These are phyloP conservation scores for Priceomyces haplophilus DNA, from an alignment of 805 yeast genomes.

Conservation along the genomic window DNA sequence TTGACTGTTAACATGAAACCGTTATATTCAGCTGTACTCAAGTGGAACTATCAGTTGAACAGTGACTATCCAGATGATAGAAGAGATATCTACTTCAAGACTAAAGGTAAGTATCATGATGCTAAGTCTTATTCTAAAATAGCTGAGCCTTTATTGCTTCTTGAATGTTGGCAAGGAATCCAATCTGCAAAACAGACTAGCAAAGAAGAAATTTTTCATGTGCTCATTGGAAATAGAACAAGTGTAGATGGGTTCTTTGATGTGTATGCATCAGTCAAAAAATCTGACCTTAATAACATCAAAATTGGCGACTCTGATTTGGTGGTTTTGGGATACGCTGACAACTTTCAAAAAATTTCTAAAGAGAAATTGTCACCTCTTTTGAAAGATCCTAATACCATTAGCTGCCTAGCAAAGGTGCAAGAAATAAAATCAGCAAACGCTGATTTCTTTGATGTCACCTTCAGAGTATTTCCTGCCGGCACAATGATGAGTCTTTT, in stretches of 20 bases:
- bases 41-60: slow-evolving; percentile 68
- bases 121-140: slow-evolving; percentile 64
- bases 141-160: slow-evolving; percentile 75
- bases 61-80: slow-evolving; percentile 60
- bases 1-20: slow-evolving; percentile 76
- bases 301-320: slow-evolving; percentile 74
- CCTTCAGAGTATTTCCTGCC: slow-evolving; percentile 61
- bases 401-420: slow-evolving; percentile 79
- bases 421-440: slow-evolving; percentile 65
- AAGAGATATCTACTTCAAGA: slow-evolving; percentile 37
- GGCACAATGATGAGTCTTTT: slow-evolving; percentile 52
- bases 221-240: slow-evolving; percentile 75
- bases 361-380: slow-evolving; percentile 19
- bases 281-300: slow-evolving; percentile 46
- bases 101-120: slow-evolving; percentile 54
- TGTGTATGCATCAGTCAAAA: slow-evolving; percentile 69
- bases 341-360: slow-evolving; percentile 11
- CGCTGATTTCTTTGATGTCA: slow-evolving; percentile 69
- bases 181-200: slow-evolving; percentile 67
- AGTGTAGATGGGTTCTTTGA: slow-evolving; percentile 86
- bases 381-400: slow-evolving; percentile 27
- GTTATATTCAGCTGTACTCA: slow-evolving; percentile 62
- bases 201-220: slow-evolving; percentile 56
- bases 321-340: slow-evolving; percentile 49
- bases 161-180: slow-evolving; percentile 94